A percentile compares a stretch with the other conserved stretches of the same genome.
Conservation (phyloP, 345 rosid genomes). For the Murraya paniculata region DNA sequence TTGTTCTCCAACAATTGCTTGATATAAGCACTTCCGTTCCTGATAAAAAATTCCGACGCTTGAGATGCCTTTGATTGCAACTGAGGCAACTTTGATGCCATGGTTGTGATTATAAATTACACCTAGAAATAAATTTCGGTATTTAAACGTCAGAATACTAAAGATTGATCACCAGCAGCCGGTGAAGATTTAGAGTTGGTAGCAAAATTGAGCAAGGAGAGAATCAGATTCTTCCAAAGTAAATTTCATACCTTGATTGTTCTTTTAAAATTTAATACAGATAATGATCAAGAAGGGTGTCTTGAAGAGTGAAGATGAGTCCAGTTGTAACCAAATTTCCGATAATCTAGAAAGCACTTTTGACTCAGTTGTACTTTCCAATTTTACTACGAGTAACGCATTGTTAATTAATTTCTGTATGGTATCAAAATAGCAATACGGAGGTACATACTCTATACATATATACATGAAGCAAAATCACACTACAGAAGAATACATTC, state of each 20-base stretch:
- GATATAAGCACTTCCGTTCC: conserved; percentile 43
- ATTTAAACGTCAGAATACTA: background rate
- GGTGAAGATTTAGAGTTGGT: background rate
- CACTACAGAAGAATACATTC: too few species aligned
- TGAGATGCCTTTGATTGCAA: conserved; percentile 36
- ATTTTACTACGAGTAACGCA: too few species aligned
- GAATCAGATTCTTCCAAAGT: background rate
- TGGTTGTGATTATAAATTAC: background rate
- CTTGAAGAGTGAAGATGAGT: background rate
- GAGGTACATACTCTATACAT: too few species aligned
- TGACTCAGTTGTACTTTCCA: background rate
- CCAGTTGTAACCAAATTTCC: background rate
- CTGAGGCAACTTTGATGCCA: conserved; percentile 43
- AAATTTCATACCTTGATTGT: background rate
- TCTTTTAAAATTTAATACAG: background rate
- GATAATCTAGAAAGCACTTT: background rate
- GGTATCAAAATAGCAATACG: too few species aligned
- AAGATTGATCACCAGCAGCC: background rate
- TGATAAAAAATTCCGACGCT: conserved; percentile 28
- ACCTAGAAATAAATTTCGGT: background rate
- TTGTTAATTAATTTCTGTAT: too few species aligned
- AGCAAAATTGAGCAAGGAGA: background rate
- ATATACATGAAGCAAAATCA: too few species aligned
- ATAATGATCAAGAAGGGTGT: background rate
- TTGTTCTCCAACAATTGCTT: conserved; percentile 39